phyloP scores from a whole-genome alignment of 352 stramenopile species.

The Pseudoperonospora humuli region DNA sequence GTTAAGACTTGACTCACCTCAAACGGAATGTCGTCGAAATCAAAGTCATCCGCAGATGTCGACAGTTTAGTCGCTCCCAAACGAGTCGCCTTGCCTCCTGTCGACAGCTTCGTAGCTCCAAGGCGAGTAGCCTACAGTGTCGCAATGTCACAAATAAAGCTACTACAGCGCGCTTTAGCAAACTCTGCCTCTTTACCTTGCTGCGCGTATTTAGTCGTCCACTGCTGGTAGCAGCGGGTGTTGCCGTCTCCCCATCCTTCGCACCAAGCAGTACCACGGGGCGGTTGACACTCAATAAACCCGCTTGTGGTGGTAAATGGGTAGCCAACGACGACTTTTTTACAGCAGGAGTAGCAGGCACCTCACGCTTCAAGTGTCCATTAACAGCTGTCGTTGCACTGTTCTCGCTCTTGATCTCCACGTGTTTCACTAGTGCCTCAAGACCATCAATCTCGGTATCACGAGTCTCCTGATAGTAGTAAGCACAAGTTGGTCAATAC shows the following conservation, averaged over 20 bases:
- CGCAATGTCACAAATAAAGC: background rate
- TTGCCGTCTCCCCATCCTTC: slow-evolving; percentile 35
- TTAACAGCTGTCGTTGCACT: slow-evolving; percentile 22
- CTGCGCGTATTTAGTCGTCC: slow-evolving; percentile 47
- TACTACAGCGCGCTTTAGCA: background rate
- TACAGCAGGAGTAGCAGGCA: slow-evolving; percentile 10
- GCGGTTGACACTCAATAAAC: slow-evolving; percentile 49
- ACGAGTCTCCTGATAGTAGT: slow-evolving; percentile 12
- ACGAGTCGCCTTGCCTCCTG: slow-evolving; percentile 38
- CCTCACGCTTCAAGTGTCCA: slow-evolving; percentile 47
- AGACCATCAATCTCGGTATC: slow-evolving; percentile 58
- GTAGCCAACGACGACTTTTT: slow-evolving; percentile 16
- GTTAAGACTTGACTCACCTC: slow-evolving; percentile 31
- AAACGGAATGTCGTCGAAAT: slow-evolving; percentile 86
- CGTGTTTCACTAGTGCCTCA: slow-evolving; percentile 75
- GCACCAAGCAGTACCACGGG: slow-evolving; percentile 62
- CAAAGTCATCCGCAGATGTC: slow-evolving; percentile 57
- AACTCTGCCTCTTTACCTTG: slow-evolving; percentile 33
- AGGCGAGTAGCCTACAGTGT: slow-evolving; percentile 21
- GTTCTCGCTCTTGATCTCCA: slow-evolving; percentile 38
- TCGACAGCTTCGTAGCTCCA: slow-evolving; percentile 30
- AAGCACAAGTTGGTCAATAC: background rate
- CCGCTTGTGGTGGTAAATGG: slow-evolving; percentile 19
- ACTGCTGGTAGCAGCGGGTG: slow-evolving; percentile 29
- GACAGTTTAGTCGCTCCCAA: slow-evolving; percentile 75